These are phyloP conservation scores for Adansonia rubrostipa DNA, from an alignment of 441 rosid species.

Conservation along the genomic window DNA sequence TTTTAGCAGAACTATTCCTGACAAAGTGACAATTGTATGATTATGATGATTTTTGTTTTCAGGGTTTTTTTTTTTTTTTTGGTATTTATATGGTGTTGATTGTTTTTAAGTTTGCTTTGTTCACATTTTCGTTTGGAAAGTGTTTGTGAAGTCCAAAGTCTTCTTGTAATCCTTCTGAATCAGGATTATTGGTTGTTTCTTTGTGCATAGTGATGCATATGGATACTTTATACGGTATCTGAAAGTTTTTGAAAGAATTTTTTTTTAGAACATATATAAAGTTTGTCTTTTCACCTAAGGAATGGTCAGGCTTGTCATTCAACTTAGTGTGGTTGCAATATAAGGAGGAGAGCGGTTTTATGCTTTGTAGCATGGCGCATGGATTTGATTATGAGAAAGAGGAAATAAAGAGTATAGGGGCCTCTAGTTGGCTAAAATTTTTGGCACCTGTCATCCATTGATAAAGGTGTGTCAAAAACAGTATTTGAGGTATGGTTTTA, in stretches of 20 bases:
- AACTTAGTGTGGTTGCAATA: neutral
- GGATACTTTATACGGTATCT: neutral
- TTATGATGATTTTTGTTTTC: neutral
- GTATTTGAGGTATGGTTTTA: neutral
- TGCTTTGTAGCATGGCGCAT: neutral
- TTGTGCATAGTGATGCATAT: neutral
- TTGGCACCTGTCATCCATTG: conserved; percentile 14
- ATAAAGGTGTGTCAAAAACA: conserved; percentile 11
- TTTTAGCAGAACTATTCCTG: neutral
- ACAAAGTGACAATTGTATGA: neutral
- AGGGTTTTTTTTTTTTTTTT: neutral
- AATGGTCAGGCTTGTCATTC: neutral
- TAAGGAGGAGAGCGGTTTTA: neutral
- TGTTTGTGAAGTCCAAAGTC: neutral
- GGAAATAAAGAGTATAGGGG: neutral
- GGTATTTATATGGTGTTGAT: neutral
- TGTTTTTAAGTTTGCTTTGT: neutral
- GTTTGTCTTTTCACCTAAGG: neutral
- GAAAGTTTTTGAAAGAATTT: neutral
- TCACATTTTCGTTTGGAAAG: neutral
- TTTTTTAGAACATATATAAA: neutral
- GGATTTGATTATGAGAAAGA: neutral
- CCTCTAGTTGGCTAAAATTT: neutral
- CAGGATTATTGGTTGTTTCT: neutral
- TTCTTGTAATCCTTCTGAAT: conserved; percentile 12